phyloP scores from a whole-genome alignment of 169 alveolate species.

The Eimeria falciformis region DNA sequence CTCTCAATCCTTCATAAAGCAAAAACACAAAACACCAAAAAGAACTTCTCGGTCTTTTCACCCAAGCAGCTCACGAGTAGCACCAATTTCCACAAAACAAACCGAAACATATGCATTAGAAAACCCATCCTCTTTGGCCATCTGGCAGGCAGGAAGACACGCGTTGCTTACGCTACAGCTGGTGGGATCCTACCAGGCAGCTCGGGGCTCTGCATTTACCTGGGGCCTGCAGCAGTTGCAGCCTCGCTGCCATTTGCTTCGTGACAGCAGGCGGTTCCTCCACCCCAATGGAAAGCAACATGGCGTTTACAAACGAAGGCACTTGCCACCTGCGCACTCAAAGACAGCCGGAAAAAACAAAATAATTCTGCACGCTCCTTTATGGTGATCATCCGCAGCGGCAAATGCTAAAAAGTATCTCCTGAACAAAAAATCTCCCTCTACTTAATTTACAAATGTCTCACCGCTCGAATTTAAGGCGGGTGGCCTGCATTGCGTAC shows the following conservation, averaged over 20 bases:
- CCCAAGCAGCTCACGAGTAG: no score
- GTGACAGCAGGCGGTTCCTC: constrained; percentile 73
- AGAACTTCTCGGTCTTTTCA: no score
- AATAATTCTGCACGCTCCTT: no score
- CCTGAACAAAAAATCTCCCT: background rate
- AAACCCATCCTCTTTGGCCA: no score
- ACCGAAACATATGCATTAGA: no score
- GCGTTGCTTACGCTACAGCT: no score
- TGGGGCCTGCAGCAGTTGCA: constrained; percentile 71
- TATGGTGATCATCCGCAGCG: no score
- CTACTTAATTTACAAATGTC: no score
- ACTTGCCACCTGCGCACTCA: constrained; percentile 74
- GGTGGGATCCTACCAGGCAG: no score
- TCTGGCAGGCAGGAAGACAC: no score
- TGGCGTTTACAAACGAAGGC: constrained; percentile 70
- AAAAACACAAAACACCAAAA: background rate
- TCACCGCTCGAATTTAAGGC: constrained; percentile 71
- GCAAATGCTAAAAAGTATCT: background rate
- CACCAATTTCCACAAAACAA: no score
- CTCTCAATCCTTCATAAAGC: background rate
- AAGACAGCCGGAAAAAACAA: background rate
- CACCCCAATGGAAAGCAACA: constrained; percentile 67
- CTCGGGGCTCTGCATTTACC: constrained; percentile 59
- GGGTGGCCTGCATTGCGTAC: constrained; percentile 67
- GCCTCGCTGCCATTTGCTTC: constrained; percentile 75